These are phyloP conservation scores for Flagelloscypha sp. DNA, from an alignment of 768 basidiomycete genomes.

Conservation along the genomic window DNA sequence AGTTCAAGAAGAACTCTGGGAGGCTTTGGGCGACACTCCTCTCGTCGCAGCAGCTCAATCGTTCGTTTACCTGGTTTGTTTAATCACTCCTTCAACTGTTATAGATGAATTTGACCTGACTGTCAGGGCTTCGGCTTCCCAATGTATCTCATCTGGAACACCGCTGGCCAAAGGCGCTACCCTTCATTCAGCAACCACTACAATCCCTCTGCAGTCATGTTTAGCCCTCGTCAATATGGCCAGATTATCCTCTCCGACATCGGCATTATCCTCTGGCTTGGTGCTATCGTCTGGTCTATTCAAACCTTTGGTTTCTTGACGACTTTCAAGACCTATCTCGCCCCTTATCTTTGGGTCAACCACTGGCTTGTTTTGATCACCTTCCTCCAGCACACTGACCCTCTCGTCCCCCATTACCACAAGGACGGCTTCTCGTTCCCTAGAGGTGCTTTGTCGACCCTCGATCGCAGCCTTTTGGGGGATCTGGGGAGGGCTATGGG, in stretches of 20 bases:
- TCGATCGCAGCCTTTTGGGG: constrained; percentile 77
- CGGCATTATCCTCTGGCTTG: constrained; percentile 71
- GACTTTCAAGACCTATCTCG: constrained; percentile 72
- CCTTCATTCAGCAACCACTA: constrained; percentile 81
- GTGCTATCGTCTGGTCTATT: constrained; percentile 45
- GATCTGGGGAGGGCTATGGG: constrained; percentile 73
- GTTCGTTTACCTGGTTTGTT: constrained; percentile 51
- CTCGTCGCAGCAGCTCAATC: constrained; percentile 51
- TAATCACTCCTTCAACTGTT: constrained; percentile 1
- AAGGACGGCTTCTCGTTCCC: constrained; percentile 84
- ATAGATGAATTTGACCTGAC: background rate
- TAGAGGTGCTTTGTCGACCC: constrained; percentile 86
- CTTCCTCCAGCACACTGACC: constrained; percentile 98
- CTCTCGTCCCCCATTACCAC: constrained; percentile 89
- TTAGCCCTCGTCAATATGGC: constrained; percentile 63
- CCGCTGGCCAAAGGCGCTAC: constrained; percentile 79
- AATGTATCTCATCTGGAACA: constrained; percentile 71
- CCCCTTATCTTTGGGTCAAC: constrained; percentile 91
- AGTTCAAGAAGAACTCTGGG: constrained; percentile 66
- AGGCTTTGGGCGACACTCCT: constrained; percentile 89
- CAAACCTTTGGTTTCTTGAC: constrained; percentile 57
- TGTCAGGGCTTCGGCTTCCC: constrained; percentile 78
- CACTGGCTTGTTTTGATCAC: constrained; percentile 97
- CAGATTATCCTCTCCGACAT: constrained; percentile 82
- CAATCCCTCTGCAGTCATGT: constrained; percentile 70